Evolutionary conservation across 2,329 filamentous ascomycete species (phyloP).

Genomic region (Fusarium xyrophilum): DNA sequence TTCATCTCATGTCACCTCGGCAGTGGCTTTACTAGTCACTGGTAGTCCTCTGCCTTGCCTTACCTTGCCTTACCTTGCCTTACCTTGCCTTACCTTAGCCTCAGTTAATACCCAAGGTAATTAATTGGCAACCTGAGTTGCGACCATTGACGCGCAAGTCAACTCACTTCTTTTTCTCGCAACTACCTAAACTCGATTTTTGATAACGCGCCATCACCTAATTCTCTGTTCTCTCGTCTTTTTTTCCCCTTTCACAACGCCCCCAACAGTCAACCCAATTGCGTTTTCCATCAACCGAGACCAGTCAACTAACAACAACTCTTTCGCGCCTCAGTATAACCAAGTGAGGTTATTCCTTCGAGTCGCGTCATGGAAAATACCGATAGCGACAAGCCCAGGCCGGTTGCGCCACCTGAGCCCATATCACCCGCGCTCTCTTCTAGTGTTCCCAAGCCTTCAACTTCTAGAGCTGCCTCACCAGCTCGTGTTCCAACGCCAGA

Average conservation of each 20-base stretch:
- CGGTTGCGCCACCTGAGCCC: conserved; percentile 39
- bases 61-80: no score
- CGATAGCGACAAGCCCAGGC: conserved; percentile 39
- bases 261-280: background rate
- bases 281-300: background rate
- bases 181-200: conserved; percentile 8
- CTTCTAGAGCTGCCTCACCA: conserved; percentile 32
- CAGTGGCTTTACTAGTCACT: conserved; percentile 10
- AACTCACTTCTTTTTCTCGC: conserved; percentile 7
- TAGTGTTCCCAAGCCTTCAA: conserved; percentile 28
- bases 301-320: conserved; percentile 1
- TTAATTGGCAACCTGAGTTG: conserved; percentile 32
- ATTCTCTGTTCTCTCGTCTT: background rate
- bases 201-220: conserved; percentile 17
- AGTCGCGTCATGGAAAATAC: conserved; percentile 38
- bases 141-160: conserved; percentile 27
- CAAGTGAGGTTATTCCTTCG: conserved; percentile 9
- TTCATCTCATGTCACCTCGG: background rate
- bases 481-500: conserved; percentile 35
- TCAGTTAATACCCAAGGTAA: conserved; percentile 11
- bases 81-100: conserved; percentile 3
- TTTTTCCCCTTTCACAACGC: no score
- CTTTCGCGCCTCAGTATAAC: conserved; percentile 13
- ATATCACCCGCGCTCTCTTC: conserved; percentile 40
- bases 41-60: conserved; percentile 3